Evolutionary conservation across 2,329 filamentous ascomycete species (phyloP), one percentile per base, ranked within the genome.

Genomic region (Colletotrichum lentis): DNA sequence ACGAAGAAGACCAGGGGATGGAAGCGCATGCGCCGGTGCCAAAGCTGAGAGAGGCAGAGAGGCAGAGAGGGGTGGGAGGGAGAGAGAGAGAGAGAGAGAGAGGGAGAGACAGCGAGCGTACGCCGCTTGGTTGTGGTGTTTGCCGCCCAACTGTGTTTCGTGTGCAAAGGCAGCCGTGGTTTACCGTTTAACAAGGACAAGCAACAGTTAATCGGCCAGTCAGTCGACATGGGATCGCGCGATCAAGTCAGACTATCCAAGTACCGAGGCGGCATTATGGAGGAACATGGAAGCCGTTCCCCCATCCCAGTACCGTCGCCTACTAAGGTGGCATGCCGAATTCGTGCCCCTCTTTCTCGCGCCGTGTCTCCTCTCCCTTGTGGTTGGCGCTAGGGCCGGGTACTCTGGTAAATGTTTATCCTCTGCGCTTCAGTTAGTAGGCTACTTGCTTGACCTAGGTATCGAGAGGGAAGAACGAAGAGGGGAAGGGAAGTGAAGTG

Each of bases 381-480:
- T 52, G 35, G 35, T 39, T 44, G 43, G 41, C 41, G 53, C 44
- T 52, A 31, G 46, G 22, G 27, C 20, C 37, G 4, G 54, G 22
- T 65, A 65, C 66, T 66, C 66, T 69, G 66, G 3, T 67, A 43
- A 69, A 47, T 18, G 27, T 67, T 69, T 69, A 67, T 18, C 67
- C 67, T 1, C 11, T 0, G 14, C 7, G 4, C 14, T 6, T 6
- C 14, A 27, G 56, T 57, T 69, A 62, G 53, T n/a, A 22, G 3
- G 47, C 2, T 58, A 69, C 64, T 54, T 56, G 37, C 64, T 54
- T 56, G 37, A 27, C 22, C 35, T 49, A 24, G 24, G 24, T 24
- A 24, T 24, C 4, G 24, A 10, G 27, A 8, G 27, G 27, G 27
- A 31, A 35, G 31, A 31, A 8, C 7, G 31, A 31, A 8, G 27